A percentile compares a stretch with the other conserved stretches of the same genome.
Evolutionary conservation across 2,329 filamentous ascomycete species (phyloP).

Genomic region (Colletotrichum sidae): DNA sequence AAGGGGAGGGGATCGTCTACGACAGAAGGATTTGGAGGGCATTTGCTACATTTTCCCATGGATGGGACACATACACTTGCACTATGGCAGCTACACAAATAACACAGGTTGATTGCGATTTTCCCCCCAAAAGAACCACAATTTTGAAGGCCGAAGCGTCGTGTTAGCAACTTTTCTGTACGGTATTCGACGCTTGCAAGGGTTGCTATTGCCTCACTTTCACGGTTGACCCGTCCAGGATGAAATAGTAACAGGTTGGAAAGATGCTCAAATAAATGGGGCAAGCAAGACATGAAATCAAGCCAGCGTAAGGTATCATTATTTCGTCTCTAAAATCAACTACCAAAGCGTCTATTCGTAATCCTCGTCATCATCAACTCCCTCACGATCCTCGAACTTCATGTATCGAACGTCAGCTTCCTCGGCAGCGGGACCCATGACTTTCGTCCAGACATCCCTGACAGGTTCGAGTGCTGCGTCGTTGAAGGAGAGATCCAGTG

Average conservation of each 20-base stretch:
- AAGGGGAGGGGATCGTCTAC: not conserved
- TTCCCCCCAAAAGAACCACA: no score
- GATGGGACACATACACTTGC: conserved; percentile 20
- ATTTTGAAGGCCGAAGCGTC: no score
- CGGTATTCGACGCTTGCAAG: no score
- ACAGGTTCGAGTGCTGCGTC: conserved; percentile 77
- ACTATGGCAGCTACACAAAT: conserved; percentile 30
- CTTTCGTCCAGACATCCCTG: conserved; percentile 74
- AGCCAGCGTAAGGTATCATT: conserved; percentile 26
- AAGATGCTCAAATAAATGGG: no score
- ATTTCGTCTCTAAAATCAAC: conserved; percentile 32
- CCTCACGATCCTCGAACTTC: conserved; percentile 81
- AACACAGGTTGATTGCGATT: not conserved
- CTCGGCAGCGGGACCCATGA: conserved; percentile 64
- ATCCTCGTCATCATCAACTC: conserved; percentile 64
- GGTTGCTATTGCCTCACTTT: no score
- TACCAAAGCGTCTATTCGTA: conserved; percentile 52
- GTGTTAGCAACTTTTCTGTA: no score
- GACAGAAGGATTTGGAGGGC: conserved; percentile 1
- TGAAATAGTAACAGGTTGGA: no score
- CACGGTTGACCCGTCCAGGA: no score
- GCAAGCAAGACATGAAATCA: no score
- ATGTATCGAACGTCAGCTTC: conserved; percentile 70
- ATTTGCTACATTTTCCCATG: conserved; percentile 22
- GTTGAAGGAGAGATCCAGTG: conserved; percentile 78